These are phyloP conservation scores for Magnaporthales sp. DNA, from an alignment of 2,329 filamentous ascomycete genomes.

Conservation along the genomic window DNA sequence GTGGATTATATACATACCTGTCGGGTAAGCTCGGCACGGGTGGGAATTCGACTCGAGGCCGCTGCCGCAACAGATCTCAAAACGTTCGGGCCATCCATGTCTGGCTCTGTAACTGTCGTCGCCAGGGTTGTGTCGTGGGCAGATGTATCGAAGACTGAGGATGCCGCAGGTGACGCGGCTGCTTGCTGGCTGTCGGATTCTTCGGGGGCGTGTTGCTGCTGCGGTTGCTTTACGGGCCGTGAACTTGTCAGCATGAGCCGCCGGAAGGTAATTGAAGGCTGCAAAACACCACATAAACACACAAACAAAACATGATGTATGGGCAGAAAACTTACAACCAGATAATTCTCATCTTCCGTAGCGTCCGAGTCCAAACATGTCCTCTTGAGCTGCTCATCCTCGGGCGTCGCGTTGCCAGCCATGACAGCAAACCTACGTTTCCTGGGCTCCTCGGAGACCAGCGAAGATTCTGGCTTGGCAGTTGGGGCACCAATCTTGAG, in stretches of 20 bases:
- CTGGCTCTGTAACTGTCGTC: conserved; percentile 41
- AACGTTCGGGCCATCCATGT: conserved; percentile 18
- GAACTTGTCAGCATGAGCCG: not conserved
- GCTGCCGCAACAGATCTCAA: conserved; percentile 6
- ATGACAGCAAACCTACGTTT: conserved; percentile 18
- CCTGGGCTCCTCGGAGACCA: conserved; percentile 11
- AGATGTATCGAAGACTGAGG: conserved; percentile 42
- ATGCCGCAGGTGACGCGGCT: conserved; percentile 30
- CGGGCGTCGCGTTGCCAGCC: conserved; percentile 10
- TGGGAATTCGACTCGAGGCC: conserved; percentile 14
- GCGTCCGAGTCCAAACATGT: conserved; percentile 16
- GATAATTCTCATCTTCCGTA: not conserved
- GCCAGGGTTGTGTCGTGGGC: conserved; percentile 37
- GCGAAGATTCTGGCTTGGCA: not conserved
- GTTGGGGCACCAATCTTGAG: not conserved
- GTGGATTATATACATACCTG: conserved; percentile 27
- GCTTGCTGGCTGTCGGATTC: conserved; percentile 6
- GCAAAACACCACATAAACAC: not conserved
- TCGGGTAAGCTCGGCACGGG: conserved; percentile 40
- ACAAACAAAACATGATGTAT: not conserved
- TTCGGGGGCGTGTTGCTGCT: not conserved
- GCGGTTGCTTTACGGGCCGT: not conserved
- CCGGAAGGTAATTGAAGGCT: not conserved
- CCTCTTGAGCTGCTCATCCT: conserved; percentile 19
- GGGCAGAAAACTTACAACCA: not conserved